Evolutionary conservation across 2,329 filamentous ascomycete genomes (phyloP), one percentile per base, ranked within the genome.

Genomic region (Xylaria sp.): DNA sequence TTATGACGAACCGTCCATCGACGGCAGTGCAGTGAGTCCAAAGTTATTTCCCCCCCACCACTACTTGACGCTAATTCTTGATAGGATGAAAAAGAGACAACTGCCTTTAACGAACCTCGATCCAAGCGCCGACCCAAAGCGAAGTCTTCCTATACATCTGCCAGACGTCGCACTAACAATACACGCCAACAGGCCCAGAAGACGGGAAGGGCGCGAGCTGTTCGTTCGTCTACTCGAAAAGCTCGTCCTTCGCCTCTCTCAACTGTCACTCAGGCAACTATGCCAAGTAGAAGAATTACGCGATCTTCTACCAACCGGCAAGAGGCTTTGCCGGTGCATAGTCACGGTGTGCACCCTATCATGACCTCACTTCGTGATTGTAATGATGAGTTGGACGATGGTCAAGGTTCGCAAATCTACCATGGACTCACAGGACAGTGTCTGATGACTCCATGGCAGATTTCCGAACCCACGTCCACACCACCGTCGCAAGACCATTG

Each of bases 1-100:
- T 42, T 91, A 90, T 72, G 88, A 88, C 46, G 84, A 82, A 48
- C 86, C 87, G 17, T 90, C 88, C 0, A 74, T 81, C 70, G 83
- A 85, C 59, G 83, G 80, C 17, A 85, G 81, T 59, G 83, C 83
- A 46, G 88, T 89, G 77, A 74, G 83, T 59, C 15, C 10, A 51
- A 15, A 20, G 15, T 56, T 3, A 33, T 13, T 28, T 13, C 26
- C 20, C 23, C 49, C 6, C 38, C 20, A 54, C 46, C 31, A 20
- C 15, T 15, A 42, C 33, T 10, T 46, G 20, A 51, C n/a, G 59
- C 68, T 75, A 15, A 77, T 48, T n/a, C 13, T 20, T 56, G 62
- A 23, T 42, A 77, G 73, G 72, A 74, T 11, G 73, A 76, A 20
- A 69, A 74, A 13, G 66, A 74, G 6, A 60, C 2, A 4, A 60